Conservation (phyloP, 2,329 filamentous ascomycete species). For the Colletotrichum musae region DNA sequence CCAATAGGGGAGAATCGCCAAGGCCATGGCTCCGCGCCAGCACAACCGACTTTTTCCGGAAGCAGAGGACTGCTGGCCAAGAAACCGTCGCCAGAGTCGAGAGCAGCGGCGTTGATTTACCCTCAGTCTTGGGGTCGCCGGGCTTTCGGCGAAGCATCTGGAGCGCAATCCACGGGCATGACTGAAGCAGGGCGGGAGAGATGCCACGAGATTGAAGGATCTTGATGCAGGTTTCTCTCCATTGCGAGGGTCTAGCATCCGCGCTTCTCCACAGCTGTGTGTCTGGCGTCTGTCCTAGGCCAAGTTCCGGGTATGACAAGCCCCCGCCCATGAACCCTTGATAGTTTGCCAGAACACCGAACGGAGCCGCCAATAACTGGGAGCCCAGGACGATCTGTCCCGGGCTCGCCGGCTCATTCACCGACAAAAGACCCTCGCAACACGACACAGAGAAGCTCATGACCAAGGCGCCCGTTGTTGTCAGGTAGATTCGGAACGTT, state of each 20-base stretch:
- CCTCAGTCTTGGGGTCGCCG: slow-evolving; percentile 58
- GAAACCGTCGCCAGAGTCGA: slow-evolving; percentile 58
- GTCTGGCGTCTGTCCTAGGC: slow-evolving; percentile 66
- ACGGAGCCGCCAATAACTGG: slow-evolving; percentile 68
- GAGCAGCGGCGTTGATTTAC: slow-evolving; percentile 54
- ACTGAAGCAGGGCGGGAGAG: slow-evolving; percentile 58
- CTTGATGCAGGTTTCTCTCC: slow-evolving; percentile 66
- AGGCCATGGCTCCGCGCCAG: slow-evolving; percentile 56
- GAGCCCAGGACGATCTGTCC: slow-evolving; percentile 58
- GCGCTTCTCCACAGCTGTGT: slow-evolving; percentile 62
- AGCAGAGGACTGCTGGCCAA: slow-evolving; percentile 70
- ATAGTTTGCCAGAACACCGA: slow-evolving; percentile 64
- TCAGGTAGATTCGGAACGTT: slow-evolving; percentile 68
- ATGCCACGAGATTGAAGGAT: slow-evolving; percentile 67
- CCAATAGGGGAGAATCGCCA: slow-evolving; percentile 55
- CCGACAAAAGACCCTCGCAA: slow-evolving; percentile 62
- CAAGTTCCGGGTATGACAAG: slow-evolving; percentile 52
- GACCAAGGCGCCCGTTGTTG: slow-evolving; percentile 68
- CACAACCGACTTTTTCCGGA: slow-evolving; percentile 62
- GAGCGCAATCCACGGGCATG: slow-evolving; percentile 66
- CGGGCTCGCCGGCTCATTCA: slow-evolving; percentile 59
- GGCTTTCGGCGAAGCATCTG: slow-evolving; percentile 62
- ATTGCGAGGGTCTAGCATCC: slow-evolving; percentile 59
- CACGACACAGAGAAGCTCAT: slow-evolving; percentile 64
- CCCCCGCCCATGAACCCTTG: slow-evolving; percentile 53